Evolutionary conservation across 768 basidiomycete genomes (phyloP), one percentile per base, ranked within the genome.

Genomic region (Mycena albidolilacea): DNA sequence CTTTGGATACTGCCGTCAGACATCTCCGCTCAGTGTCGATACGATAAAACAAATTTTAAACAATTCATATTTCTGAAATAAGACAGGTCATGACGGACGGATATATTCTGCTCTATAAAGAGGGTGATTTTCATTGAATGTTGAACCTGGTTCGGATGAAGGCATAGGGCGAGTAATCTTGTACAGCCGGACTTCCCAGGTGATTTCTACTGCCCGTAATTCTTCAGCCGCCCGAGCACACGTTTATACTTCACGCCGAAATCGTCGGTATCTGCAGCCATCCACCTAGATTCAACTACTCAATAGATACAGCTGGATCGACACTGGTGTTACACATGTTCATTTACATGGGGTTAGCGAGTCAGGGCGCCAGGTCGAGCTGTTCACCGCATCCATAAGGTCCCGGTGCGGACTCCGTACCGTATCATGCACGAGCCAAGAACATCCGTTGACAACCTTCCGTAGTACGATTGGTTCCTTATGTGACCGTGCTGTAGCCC

Each of bases 21-120:
- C 50, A 52, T 52, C 50, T 52, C 50, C 50, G n/a, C 50, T 52
- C n/a, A 52, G 21, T n/a, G 50, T 52, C n/a, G 50, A n/a, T 52
- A 21, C 30, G 30, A 30, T 30, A 30, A 30, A 30, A 30, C 30
- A 30, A 30, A 30, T n/a, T 30, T 30, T 30, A 52, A 52, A 52
- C 10, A 11, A 52, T 52, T n/a, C 50, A 52, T 52, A 52, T 52
- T 21, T 52, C 50, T 19, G 50, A 52, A 21, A 21, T 21, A 21
- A n/a, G 21, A 52, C n/a, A 23, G 50, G 50, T 21, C 50, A 52
- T n/a, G 50, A 52, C n/a, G 50, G 50, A 52, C 50, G 11, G 19
- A 52, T n/a, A 21, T 52, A 21, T 52, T 14, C 50, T 52, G 7
- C 21, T 52, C 21, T 52, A 52, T 52, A 52, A n/a, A 52, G 50